A percentile compares a stretch with the other conserved stretches of the same genome.
phyloP scores from a whole-genome alignment of 2,329 filamentous ascomycete species.

The Colletotrichum gloeosporioides region DNA sequence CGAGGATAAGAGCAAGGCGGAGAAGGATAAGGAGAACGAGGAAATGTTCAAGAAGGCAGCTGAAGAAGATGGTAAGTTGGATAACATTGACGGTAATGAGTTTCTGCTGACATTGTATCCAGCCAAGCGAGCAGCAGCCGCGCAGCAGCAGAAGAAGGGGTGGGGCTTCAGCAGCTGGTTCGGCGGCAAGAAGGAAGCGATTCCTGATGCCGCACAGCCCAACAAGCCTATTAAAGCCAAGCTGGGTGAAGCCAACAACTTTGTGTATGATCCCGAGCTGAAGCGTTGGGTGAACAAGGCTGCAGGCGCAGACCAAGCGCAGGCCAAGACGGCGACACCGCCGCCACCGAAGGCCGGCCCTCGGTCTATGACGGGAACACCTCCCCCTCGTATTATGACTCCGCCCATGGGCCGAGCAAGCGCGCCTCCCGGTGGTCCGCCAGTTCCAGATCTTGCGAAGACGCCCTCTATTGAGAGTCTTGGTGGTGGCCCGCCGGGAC shows the following conservation, averaged over 20 bases:
- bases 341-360: constrained; percentile 75
- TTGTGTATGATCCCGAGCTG: constrained; percentile 93
- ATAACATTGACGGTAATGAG: not conserved
- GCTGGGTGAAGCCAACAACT: constrained; percentile 89
- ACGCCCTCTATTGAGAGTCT: constrained; percentile 40
- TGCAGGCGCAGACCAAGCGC: constrained; percentile 67
- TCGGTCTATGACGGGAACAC: constrained; percentile 57
- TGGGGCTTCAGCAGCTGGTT: constrained; percentile 92
- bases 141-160: constrained; percentile 62
- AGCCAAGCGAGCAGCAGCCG: constrained; percentile 66
- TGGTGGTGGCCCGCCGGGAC: constrained; percentile 27
- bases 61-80: constrained; percentile 69
- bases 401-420: constrained; percentile 31
- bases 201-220: constrained; percentile 36
- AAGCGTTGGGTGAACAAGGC: constrained; percentile 99
- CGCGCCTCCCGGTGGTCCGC: constrained; percentile 24
- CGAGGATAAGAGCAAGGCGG: constrained; percentile 65
- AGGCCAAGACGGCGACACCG: constrained; percentile 70
- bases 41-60: constrained; percentile 87
- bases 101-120: constrained; percentile 19
- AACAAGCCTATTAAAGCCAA: constrained; percentile 87
- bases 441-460: constrained; percentile 27
- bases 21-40: constrained; percentile 79
- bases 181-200: constrained; percentile 70
- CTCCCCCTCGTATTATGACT: constrained; percentile 47